phyloP scores from a whole-genome alignment of 2,329 filamentous ascomycete genomes.

The Zalaria sp. region DNA sequence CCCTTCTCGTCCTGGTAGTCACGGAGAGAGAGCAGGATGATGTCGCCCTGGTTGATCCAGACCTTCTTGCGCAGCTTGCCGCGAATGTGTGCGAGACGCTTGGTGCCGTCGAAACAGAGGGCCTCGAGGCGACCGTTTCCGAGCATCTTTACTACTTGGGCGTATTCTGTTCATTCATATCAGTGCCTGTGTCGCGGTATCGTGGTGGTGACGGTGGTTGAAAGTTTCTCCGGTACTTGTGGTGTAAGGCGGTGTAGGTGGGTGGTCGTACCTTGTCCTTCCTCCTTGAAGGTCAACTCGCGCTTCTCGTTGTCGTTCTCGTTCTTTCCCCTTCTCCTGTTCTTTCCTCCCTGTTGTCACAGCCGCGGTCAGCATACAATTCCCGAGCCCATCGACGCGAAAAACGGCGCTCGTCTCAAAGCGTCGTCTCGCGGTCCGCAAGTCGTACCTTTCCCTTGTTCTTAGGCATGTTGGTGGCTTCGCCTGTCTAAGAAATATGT shows the following conservation, averaged over 20 bases:
- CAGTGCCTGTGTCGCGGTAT: too few relatives aligned
- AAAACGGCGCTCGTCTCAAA: neutral
- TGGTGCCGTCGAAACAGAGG: conserved; percentile 87
- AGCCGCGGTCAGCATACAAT: conserved; percentile 13
- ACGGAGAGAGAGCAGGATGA: conserved; percentile 74
- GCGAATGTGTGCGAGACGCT: conserved; percentile 71
- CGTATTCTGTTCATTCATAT: conserved; percentile 43
- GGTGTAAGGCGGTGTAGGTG: neutral
- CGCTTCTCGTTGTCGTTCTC: conserved; percentile 95
- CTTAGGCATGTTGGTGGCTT: conserved; percentile 66
- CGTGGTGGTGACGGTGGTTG: conserved; percentile 1
- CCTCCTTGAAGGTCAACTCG: conserved; percentile 97
- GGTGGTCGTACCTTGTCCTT: conserved; percentile 58
- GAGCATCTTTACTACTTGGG: conserved; percentile 88
- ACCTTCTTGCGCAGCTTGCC: conserved; percentile 99
- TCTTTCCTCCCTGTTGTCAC: conserved; percentile 74
- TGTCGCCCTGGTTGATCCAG: conserved; percentile 98
- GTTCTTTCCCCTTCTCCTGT: conserved; percentile 82
- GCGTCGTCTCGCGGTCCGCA: neutral
- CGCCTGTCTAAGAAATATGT: conserved; percentile 3
- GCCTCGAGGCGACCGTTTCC: conserved; percentile 90
- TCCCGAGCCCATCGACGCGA: conserved; percentile 10
- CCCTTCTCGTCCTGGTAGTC: conserved; percentile 93
- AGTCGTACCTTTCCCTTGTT: conserved; percentile 90
- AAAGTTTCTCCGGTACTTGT: neutral